Evolutionary conservation across 129 eudicot species (phyloP), one percentile per base, ranked within the genome.

Genomic region (Deinandra increscens): DNA sequence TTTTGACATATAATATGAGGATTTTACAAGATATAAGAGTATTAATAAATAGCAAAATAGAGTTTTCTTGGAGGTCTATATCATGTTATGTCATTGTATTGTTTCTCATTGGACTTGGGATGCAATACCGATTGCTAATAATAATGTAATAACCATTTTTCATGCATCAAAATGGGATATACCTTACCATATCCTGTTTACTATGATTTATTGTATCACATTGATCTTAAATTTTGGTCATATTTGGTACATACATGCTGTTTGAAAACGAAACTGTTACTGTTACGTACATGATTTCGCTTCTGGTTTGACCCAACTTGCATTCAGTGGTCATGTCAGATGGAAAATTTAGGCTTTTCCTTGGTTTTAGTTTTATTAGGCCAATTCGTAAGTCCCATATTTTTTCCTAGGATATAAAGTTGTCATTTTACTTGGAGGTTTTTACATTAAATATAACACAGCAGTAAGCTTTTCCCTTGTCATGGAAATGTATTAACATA

Each of bases 371-470:
- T 53, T 18, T 53, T 53, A 19, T 23, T 7, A 19, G 33, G 10
- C 60, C 60, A 7, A 19, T 53, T 7, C 20, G 31, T 9, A 50
- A 17, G 26, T 15, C 23, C 17, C 56, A 50, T 14, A 53, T 7
- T 18, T 48, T 67, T 49, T 46, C 46, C 19, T 68, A 34, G 63
- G 49, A 53, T 49, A 34, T 43, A 10, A 71, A 29, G 45, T 45
- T 54, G 13, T 38, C 18, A 55, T 72, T n/a, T 45, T 72, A 60
- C 50, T 17, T 56, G 69, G 77, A 36, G 7, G 63, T 53, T 19
- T 19, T 54, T 39, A 49, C 37, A n/a, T 42, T 8, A 11, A 17
- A 33, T 29, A 9, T 34, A 37, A 46, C 69, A 44, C 17, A 61
- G 20, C 22, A 36, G n/a, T 62, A 19, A 20, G 26, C 34, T 9